Evolutionary conservation across 495 filamentous ascomycete species (phyloP).

Genomic region (Neurospora tetraspora): DNA sequence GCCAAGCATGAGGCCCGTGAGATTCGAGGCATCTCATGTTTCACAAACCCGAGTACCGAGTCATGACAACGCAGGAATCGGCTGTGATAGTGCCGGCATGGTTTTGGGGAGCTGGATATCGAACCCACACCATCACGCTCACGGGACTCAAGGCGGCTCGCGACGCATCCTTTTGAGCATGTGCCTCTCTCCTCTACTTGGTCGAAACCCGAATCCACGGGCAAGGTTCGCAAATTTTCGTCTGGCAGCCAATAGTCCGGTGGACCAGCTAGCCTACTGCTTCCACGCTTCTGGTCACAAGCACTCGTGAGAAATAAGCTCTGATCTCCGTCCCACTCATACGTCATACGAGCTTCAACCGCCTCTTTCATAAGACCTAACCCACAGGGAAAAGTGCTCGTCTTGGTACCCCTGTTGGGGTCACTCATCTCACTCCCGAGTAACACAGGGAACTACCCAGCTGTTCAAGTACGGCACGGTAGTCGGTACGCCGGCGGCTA

Average conservation of each 20-base stretch:
- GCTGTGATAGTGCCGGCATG: neutral
- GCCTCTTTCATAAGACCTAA: neutral
- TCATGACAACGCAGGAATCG: neutral
- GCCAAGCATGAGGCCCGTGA: neutral
- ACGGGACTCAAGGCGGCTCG: neutral
- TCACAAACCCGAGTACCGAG: neutral
- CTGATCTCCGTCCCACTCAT: neutral
- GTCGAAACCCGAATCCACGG: neutral
- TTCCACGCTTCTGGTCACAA: neutral
- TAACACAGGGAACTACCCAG: neutral
- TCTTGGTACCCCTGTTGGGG: neutral
- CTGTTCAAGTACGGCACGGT: neutral
- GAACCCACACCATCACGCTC: neutral
- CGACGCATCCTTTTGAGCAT: neutral
- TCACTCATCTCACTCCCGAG: neutral
- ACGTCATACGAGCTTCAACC: neutral
- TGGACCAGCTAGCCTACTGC: neutral
- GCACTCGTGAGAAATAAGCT: neutral
- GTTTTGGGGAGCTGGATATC: neutral
- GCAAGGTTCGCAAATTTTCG: neutral
- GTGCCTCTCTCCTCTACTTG: neutral
- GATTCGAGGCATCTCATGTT: neutral
- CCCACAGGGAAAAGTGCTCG: neutral
- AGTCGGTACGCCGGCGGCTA: neutral
- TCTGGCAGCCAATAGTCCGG: neutral